These are phyloP conservation scores for Suhomyces sp. DNA, from an alignment of 805 yeast species.

Conservation along the genomic window DNA sequence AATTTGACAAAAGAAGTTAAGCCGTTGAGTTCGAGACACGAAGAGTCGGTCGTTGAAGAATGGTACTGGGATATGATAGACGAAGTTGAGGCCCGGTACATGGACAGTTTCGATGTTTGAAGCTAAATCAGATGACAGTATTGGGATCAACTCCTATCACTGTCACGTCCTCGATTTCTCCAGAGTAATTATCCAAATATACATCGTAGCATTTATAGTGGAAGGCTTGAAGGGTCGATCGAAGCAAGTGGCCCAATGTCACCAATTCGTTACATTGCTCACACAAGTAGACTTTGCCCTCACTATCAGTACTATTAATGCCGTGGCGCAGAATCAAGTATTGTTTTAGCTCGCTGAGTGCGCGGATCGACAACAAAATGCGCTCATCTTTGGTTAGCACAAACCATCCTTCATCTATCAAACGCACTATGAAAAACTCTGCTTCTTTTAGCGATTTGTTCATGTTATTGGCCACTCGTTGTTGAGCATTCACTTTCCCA, in stretches of 20 bases:
- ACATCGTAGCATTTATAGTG: constrained; percentile 48
- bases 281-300: constrained; percentile 46
- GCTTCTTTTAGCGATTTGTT: constrained; percentile 36
- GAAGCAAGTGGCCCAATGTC: constrained; percentile 48
- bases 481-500: constrained; percentile 34
- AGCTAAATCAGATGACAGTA: not conserved
- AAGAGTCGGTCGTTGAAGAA: constrained; percentile 74
- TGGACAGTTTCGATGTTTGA: constrained; percentile 41
- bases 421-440: constrained; percentile 32
- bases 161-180: not conserved
- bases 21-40: constrained; percentile 58
- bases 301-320: constrained; percentile 9
- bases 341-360: constrained; percentile 47
- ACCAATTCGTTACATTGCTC: constrained; percentile 51
- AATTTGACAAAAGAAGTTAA: constrained; percentile 30
- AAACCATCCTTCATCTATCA: constrained; percentile 57
- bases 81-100: constrained; percentile 65
- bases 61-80: constrained; percentile 80
- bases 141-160: constrained; percentile 3
- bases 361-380: constrained; percentile 38
- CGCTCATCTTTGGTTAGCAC: constrained; percentile 27
- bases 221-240: constrained; percentile 26
- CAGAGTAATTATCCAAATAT: constrained; percentile 13
- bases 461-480: constrained; percentile 21
- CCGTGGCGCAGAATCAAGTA: constrained; percentile 47